Evolutionary conservation across 129 eudicot species (phyloP).

Genomic region (Flaveria robusta): DNA sequence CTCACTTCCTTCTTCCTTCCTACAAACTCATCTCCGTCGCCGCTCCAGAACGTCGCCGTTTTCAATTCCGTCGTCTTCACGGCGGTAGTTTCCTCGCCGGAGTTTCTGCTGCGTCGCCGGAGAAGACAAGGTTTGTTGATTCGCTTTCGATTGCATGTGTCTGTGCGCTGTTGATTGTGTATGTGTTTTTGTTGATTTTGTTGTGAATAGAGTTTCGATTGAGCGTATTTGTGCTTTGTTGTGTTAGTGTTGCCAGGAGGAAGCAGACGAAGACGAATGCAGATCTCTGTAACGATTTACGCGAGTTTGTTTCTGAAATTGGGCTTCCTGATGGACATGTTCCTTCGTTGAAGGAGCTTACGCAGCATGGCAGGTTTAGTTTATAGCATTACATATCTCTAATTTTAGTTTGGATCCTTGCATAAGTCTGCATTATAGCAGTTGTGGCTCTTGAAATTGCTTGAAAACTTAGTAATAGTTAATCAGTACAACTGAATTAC

Average conservation of each 20-base stretch:
- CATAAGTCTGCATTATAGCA: neutral
- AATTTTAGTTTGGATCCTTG: conserved; percentile 15
- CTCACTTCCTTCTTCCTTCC: conserved; percentile 31
- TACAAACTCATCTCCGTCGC: conserved; percentile 25
- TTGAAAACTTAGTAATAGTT: conserved; percentile 1
- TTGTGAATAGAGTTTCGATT: conserved; percentile 11
- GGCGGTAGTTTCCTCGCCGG: conserved; percentile 9
- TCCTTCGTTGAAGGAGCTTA: conserved; percentile 84
- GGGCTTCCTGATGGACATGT: conserved; percentile 76
- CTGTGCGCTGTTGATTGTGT: conserved; percentile 1
- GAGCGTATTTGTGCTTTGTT: conserved; percentile 7
- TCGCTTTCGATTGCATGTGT: conserved; percentile 24
- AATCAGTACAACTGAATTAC: neutral
- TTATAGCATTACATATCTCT: conserved; percentile 16
- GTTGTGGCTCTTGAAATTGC: neutral
- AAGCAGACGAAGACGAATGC: conserved; percentile 62
- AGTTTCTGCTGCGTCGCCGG: conserved; percentile 30
- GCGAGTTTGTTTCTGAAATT: conserved; percentile 52
- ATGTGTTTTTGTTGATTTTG: neutral
- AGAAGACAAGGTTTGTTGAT: conserved; percentile 29
- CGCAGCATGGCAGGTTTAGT: conserved; percentile 70
- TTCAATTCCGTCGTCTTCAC: conserved; percentile 25
- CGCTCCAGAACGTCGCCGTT: conserved; percentile 27
- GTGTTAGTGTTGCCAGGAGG: conserved; percentile 41
- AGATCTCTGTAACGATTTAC: conserved; percentile 68